Conservation (phyloP, 768 basidiomycete species). For the Phylloporus arenicola region DNA sequence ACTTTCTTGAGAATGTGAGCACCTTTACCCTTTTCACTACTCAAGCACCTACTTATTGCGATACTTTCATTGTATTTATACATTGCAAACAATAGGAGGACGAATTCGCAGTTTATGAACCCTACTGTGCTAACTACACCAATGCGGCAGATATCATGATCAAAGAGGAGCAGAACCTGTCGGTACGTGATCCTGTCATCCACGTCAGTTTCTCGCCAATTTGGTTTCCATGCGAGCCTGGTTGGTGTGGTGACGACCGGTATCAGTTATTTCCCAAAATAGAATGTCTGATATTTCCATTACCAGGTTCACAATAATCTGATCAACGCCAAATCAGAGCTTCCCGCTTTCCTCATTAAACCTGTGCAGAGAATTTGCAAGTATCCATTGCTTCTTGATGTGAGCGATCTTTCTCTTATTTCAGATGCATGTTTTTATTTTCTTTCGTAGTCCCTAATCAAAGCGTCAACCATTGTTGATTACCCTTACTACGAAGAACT, state of each 20-base stretch:
- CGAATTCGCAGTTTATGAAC: conserved; percentile 93
- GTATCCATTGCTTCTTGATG: conserved; percentile 91
- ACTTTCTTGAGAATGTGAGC: conserved; percentile 79
- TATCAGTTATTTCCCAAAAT: conserved; percentile 14
- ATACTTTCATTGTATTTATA: conserved; percentile 41
- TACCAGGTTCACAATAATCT: conserved; percentile 69
- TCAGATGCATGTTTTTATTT: conserved; percentile 6
- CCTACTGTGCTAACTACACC: conserved; percentile 94
- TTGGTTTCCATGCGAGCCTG: conserved; percentile 11
- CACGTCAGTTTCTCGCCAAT: conserved; percentile 1
- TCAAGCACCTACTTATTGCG: conserved; percentile 32
- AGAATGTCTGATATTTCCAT: conserved; percentile 14
- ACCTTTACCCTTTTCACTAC: conserved; percentile 9
- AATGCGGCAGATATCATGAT: conserved; percentile 82
- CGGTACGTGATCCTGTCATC: conserved; percentile 49
- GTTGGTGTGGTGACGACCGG: conserved; percentile 25
- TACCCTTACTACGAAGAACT: conserved; percentile 78
- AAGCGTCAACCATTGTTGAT: conserved; percentile 55
- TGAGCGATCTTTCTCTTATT: conserved; percentile 35
- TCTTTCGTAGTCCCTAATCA: conserved; percentile 58
- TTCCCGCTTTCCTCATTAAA: conserved; percentile 96
- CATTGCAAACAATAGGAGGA: conserved; percentile 73
- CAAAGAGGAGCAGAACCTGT: conserved; percentile 78
- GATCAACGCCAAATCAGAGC: conserved; percentile 87
- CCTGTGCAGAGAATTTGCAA: conserved; percentile 98